A percentile compares a stretch with the other conserved stretches of the same genome.
Evolutionary conservation across 352 stramenopile genomes (phyloP).

Genomic region (Pythium monospermum): DNA sequence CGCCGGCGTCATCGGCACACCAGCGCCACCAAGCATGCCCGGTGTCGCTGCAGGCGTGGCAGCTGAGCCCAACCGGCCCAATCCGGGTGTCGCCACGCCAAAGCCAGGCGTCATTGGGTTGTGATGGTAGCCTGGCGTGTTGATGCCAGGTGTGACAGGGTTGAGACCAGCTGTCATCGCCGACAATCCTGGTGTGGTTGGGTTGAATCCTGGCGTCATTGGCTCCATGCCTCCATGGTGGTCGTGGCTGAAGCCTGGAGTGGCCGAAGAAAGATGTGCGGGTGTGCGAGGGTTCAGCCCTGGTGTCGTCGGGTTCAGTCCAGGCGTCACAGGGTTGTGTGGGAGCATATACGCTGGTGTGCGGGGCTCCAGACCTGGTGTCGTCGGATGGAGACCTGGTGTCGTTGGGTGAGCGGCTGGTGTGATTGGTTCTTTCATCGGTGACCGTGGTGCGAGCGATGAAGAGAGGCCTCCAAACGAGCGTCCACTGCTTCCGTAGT

Average conservation of each 20-base stretch:
- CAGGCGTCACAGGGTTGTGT: conserved; percentile 75
- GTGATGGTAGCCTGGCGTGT: conserved; percentile 78
- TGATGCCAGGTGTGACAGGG: conserved; percentile 74
- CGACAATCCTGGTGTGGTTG: conserved; percentile 73
- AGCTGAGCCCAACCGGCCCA: conserved; percentile 66
- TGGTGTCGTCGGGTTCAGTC: conserved; percentile 75
- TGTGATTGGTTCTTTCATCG: conserved; percentile 61
- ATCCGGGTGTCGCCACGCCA: conserved; percentile 59
- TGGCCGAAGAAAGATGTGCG: conserved; percentile 63
- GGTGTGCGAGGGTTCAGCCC: conserved; percentile 72
- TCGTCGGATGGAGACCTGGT: conserved; percentile 78
- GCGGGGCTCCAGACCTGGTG: conserved; percentile 66
- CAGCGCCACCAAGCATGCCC: conserved; percentile 49
- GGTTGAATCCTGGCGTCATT: conserved; percentile 85
- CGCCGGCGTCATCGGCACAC: conserved; percentile 74
- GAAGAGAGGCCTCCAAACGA: conserved; percentile 47
- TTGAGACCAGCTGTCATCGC: conserved; percentile 80
- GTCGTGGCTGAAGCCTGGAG: conserved; percentile 61
- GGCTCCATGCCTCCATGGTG: conserved; percentile 74
- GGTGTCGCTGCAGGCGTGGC: conserved; percentile 64
- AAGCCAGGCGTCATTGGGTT: conserved; percentile 88
- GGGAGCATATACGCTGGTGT: conserved; percentile 76
- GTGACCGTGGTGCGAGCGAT: conserved; percentile 57
- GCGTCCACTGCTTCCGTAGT: conserved; percentile 43
- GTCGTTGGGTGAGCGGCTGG: conserved; percentile 69